Evolutionary conservation across 2,329 filamentous ascomycete species (phyloP), one percentile per base, ranked within the genome.

Genomic region (Venturia oleaginea): DNA sequence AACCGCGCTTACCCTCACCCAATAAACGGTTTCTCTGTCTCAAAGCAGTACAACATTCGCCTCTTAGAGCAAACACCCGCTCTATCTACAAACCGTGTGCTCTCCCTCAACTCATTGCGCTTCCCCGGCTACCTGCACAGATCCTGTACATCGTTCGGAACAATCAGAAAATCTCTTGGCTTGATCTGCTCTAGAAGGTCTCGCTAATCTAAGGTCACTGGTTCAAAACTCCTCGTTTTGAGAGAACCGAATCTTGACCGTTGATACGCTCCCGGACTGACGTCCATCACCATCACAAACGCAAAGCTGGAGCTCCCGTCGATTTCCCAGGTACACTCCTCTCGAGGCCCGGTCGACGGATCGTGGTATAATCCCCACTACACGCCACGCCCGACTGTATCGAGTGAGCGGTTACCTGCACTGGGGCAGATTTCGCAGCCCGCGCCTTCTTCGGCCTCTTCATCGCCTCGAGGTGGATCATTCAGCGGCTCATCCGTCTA

Each of bases 271-370:
- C 30, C 64, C 43, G 63, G 63, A 64, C 61, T 62, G 15, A 42
- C 37, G 54, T 64, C 63, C 60, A 43, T 34, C 34, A 48, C 42
- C 62, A 37, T 48, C 5, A 80, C 85, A 79, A 88, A 86, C 90
- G 90, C 85, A 88, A 94, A 92, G 83, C 91, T 95, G 91, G 91
- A 92, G 90, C 86, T 92, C 78, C 89, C 90, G 80, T 90, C 90
- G 80, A 89, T 92, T 75, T 89, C 89, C 74, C 87, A 90, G 81
- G 85, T 90, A 81, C 87, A 90, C 79, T 85, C 51, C 51, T 57
- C 87, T 84, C 87, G 89, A 85, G 88, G 87, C 81, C 83, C 83
- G 74, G 83, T 84, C 78, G 88, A 92, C 78, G 81, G 81, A 69
- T 77, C 80, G 76, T 91, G 86, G 79, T 89, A 87, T 79, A 87